Percentiles rank a stretch among this genome's conserved stretches.
phyloP scores from a whole-genome alignment of 2,329 filamentous ascomycete genomes.

The Stromatinia cepivora region DNA sequence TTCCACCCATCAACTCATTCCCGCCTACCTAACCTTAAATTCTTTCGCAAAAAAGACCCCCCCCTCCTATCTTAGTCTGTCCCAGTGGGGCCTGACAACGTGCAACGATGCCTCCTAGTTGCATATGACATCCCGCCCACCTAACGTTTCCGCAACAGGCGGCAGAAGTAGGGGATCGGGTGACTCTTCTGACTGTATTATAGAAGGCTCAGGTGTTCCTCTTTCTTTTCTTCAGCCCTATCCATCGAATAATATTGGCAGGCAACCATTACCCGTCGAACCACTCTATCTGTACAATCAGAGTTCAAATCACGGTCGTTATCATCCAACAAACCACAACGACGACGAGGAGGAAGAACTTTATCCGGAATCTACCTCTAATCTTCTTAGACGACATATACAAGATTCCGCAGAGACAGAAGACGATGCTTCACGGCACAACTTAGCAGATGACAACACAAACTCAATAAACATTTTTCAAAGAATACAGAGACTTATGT shows the following conservation, averaged over 20 bases:
- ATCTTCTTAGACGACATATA: constrained; percentile 35
- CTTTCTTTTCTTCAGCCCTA: constrained; percentile 8
- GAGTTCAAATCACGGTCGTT: background rate
- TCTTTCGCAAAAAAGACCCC: background rate
- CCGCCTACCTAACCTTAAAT: background rate
- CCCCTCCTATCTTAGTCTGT: constrained; percentile 5
- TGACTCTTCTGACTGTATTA: constrained; percentile 21
- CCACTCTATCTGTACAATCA: background rate
- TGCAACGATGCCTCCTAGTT: constrained; percentile 22
- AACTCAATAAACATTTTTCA: constrained; percentile 30
- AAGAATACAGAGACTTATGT: constrained; percentile 42
- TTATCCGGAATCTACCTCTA: constrained; percentile 36
- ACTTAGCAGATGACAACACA: constrained; percentile 22
- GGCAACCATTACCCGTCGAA: background rate
- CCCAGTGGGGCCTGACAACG: constrained; percentile 19
- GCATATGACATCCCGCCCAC: constrained; percentile 22
- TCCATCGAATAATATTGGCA: constrained; percentile 1
- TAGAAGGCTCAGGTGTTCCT: constrained; percentile 16
- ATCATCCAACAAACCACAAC: constrained; percentile 18
- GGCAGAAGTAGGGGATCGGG: constrained; percentile 19
- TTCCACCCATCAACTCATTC: background rate
- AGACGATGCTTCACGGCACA: constrained; percentile 27
- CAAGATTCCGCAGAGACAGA: constrained; percentile 25
- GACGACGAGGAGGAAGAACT: constrained; percentile 30
- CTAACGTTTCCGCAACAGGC: constrained; percentile 22